Base-by-base conservation (phyloP, 129 eudicot species). In the Saussurea involucrata region DNA sequence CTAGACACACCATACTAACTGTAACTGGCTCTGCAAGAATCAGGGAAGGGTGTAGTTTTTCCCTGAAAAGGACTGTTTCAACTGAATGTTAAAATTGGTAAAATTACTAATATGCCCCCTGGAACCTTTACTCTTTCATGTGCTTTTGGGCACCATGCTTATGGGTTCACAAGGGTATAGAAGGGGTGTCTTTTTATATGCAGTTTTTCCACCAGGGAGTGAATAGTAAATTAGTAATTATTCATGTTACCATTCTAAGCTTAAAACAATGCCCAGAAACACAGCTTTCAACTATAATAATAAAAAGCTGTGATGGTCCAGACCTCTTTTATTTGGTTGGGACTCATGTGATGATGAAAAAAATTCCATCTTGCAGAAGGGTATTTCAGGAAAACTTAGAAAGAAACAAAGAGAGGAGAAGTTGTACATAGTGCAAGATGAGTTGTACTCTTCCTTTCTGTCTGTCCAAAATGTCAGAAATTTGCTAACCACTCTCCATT, bases 311-410 rank as follows among this genome's bases (percentile, higher is more conserved):
- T 66, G 17, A 73, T 66, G 84, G 84, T 68, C 80, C 80, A 81
- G 80, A 58, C 79, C 76, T 81, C 84, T 66, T 69, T 80, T 73
- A 67, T 80, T 80, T 80, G 80, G 84, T 68, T 81, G 84, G 80
- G 80, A 34, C 58, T 74, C 80, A 80, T 67, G 80, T 80, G 78
- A 80, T 72, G 76, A 75, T 68, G 84, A 66, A 66, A 66, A 63
- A 68, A 74, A 75, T 66, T 44, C 70, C 57, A 5, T 25, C 24
- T 74, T 80, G 79, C 72, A 37, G 76, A 80, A 57, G 69, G 79
- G 69, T 55, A 66, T 44, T 61, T 71, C 71, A 40, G 84, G 79
- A 74, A 80, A 74, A 18, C 63, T 53, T 32, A 74, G 55, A 67
- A 74, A 17, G 53, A 67, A 81, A 74, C 69, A 58, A 65, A 37